Evolutionary conservation across 2,329 filamentous ascomycete genomes (phyloP).

Genomic region (Monosporascus sp.): DNA sequence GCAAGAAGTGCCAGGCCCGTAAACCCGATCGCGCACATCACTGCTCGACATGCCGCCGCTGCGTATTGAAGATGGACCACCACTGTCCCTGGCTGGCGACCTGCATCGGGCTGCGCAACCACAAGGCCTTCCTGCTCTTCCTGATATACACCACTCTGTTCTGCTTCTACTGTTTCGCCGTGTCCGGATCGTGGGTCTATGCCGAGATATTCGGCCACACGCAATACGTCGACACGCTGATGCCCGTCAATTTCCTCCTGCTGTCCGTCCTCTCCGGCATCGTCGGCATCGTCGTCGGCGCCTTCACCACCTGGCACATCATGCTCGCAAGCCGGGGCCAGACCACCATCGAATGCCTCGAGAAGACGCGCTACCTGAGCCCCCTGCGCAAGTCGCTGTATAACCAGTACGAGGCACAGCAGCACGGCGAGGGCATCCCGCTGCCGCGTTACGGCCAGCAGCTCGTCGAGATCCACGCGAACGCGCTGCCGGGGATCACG

Average conservation of each 20-base stretch:
- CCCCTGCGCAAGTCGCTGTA: constrained; percentile 69
- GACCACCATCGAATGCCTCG: constrained; percentile 93
- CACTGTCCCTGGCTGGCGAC: constrained; percentile 98
- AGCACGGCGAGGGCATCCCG: constrained; percentile 43
- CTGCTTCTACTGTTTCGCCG: constrained; percentile 74
- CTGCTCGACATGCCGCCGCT: constrained; percentile 89
- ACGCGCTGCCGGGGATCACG: constrained; percentile 73
- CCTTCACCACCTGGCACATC: constrained; percentile 90
- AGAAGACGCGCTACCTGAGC: constrained; percentile 90
- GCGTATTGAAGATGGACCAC: constrained; percentile 99
- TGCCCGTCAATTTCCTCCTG: constrained; percentile 89
- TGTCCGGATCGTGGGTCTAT: constrained; percentile 79
- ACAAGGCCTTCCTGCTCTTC: constrained; percentile 93
- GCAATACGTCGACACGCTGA: constrained; percentile 66
- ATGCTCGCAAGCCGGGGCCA: constrained; percentile 72
- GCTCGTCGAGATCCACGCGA: constrained; percentile 75
- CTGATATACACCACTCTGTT: constrained; percentile 84
- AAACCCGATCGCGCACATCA: constrained; percentile 97
- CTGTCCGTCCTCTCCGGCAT: constrained; percentile 83
- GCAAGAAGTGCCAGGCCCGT: constrained; percentile 92
- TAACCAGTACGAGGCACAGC: constrained; percentile 52
- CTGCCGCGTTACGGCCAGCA: constrained; percentile 64
- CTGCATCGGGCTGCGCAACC: constrained; percentile 89
- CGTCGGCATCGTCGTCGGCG: constrained; percentile 81
- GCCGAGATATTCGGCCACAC: constrained; percentile 69